phyloP scores from a whole-genome alignment of 768 basidiomycete species.

The Lanmaoa pseudosensibilis region DNA sequence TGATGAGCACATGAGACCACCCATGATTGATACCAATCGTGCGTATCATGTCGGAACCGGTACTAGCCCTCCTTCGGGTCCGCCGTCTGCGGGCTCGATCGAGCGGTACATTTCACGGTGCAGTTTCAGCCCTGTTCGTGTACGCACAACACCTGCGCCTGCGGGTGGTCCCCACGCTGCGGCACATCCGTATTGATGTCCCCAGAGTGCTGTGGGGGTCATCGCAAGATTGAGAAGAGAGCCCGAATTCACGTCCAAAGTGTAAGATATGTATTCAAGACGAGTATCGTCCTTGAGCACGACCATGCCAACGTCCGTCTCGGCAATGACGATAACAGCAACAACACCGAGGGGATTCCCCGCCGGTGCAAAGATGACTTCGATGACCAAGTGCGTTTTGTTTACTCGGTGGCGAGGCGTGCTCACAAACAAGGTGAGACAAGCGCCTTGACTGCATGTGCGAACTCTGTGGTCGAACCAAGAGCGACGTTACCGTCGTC shows the following conservation, averaged over 20 bases:
- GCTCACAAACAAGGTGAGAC: slow-evolving; percentile 37
- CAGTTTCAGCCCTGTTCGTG: slow-evolving; percentile 28
- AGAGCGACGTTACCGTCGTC: no score
- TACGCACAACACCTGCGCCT: slow-evolving; percentile 29
- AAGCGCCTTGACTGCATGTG: no score
- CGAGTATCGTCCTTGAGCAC: slow-evolving; percentile 14
- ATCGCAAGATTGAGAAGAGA: slow-evolving; percentile 31
- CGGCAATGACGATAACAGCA: neutral
- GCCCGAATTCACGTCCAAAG: slow-evolving; percentile 22
- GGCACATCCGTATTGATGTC: slow-evolving; percentile 32
- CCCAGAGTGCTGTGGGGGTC: slow-evolving; percentile 29
- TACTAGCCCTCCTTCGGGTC: slow-evolving; percentile 32
- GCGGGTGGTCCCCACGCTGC: slow-evolving; percentile 17
- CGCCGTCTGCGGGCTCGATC: slow-evolving; percentile 31
- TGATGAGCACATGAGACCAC: slow-evolving; percentile 37
- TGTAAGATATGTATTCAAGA: slow-evolving; percentile 34
- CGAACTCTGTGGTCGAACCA: no score
- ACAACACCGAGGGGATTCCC: neutral
- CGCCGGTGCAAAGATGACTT: slow-evolving; percentile 5
- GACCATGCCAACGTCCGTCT: slow-evolving; percentile 9
- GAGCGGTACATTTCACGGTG: slow-evolving; percentile 11
- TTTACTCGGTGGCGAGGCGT: neutral
- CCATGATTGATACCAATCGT: slow-evolving; percentile 34
- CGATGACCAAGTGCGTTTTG: slow-evolving; percentile 25
- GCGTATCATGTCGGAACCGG: slow-evolving; percentile 29